phyloP scores from a whole-genome alignment of 1,139 yeast species.

The Suhomyces terraborum region DNA sequence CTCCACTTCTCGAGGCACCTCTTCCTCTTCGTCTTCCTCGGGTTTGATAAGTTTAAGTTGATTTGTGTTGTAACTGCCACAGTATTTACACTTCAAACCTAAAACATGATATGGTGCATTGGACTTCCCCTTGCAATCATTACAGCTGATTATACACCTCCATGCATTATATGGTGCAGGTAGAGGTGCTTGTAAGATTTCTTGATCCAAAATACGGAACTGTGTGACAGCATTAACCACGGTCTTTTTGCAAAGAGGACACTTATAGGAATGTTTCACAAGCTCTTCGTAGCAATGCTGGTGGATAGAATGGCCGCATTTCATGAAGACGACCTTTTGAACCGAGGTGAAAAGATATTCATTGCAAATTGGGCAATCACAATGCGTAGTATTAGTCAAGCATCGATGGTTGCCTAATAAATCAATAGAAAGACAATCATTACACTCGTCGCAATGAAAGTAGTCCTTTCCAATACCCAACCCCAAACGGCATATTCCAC shows the following conservation, averaged over 20 bases:
- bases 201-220: slow-evolving; percentile 82
- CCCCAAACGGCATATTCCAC: slow-evolving; percentile 92
- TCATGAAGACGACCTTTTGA: slow-evolving; percentile 85
- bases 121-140: slow-evolving; percentile 86
- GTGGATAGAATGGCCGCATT: slow-evolving; percentile 94
- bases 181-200: slow-evolving; percentile 71
- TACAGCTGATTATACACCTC: slow-evolving; percentile 79
- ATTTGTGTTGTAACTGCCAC: slow-evolving; percentile 83
- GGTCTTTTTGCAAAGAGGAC: slow-evolving; percentile 87
- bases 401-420: slow-evolving; percentile 78
- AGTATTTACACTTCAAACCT: slow-evolving; percentile 85
- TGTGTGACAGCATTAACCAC: slow-evolving; percentile 86
- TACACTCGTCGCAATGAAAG: slow-evolving; percentile 89
- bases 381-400: slow-evolving; percentile 82
- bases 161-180: slow-evolving; percentile 79
- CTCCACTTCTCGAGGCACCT: slow-evolving; percentile 20
- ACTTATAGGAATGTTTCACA: slow-evolving; percentile 78
- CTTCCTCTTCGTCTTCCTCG: slow-evolving; percentile 42
- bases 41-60: slow-evolving; percentile 66
- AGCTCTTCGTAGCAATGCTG: slow-evolving; percentile 80
- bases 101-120: slow-evolving; percentile 77
- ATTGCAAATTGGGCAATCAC: slow-evolving; percentile 91
- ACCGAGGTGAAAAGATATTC: slow-evolving; percentile 90
- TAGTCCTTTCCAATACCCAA: slow-evolving; percentile 85
- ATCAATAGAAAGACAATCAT: slow-evolving; percentile 83